Conservation (phyloP, 148 eudicot genomes). For the Vaccinium darrowii region DNA sequence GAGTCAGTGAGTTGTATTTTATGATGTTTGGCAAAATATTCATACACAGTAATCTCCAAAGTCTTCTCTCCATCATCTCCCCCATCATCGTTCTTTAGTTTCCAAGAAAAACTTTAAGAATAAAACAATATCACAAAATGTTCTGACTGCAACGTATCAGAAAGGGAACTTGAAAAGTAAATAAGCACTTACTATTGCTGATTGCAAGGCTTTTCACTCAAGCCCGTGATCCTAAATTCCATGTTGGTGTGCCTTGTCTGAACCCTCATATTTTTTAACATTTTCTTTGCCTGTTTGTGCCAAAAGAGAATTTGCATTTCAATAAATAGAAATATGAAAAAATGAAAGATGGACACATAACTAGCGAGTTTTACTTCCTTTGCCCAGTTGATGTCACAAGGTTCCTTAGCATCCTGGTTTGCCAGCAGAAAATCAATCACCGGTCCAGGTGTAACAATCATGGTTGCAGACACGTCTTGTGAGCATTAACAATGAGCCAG, state of each 20-base stretch:
- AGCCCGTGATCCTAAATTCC: conserved; percentile 52
- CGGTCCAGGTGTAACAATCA: conserved; percentile 32
- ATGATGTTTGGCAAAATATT: conserved; percentile 59
- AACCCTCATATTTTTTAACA: conserved; percentile 64
- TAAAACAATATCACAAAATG: conserved; percentile 18
- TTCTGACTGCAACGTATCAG: background rate
- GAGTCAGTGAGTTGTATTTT: conserved; percentile 56
- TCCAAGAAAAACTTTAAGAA: conserved; percentile 51
- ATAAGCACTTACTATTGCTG: conserved; percentile 55
- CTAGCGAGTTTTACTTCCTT: conserved; percentile 40
- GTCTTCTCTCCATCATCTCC: conserved; percentile 33
- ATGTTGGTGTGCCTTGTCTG: conserved; percentile 60
- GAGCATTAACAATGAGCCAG: conserved; percentile 9
- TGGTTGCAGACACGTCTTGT: conserved; percentile 72
- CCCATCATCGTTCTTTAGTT: conserved; percentile 38
- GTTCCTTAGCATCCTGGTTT: conserved; percentile 59
- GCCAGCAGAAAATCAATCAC: conserved; percentile 45
- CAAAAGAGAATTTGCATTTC: conserved; percentile 11
- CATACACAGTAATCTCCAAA: conserved; percentile 60
- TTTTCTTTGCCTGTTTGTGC: conserved; percentile 60
- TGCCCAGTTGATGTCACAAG: conserved; percentile 65
- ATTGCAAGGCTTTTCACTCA: conserved; percentile 41
- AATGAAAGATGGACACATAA: background rate
- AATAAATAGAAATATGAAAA: background rate
- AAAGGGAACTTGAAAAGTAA: background rate